Conservation (phyloP, 129 eudicot genomes). For the Artemisia tridentata region DNA sequence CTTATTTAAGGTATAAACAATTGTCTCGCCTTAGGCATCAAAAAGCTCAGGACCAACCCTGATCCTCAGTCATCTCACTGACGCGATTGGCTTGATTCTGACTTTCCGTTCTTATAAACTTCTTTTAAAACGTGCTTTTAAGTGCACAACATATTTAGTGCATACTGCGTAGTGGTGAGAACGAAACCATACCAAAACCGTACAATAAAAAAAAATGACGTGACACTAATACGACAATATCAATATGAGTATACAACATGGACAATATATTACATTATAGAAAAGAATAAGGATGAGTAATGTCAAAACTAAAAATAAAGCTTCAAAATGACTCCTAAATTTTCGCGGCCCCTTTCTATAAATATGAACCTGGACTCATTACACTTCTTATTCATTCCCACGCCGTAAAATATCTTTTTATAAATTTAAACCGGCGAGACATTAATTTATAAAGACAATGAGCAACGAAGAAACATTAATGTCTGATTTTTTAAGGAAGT, state of each 20-base stretch:
- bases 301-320: neutral
- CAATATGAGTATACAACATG: no score
- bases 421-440: neutral
- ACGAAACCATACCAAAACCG: no score
- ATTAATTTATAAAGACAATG: neutral
- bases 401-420: constrained; percentile 12
- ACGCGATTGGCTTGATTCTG: no score
- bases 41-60: no score
- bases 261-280: neutral
- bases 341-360: constrained; percentile 37
- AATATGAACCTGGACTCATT: constrained; percentile 19
- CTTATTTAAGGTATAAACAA: no score
- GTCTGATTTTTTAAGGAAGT: constrained; percentile 53
- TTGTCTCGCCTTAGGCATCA: no score
- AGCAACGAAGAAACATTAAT: constrained; percentile 33
- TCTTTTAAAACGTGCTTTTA: no score
- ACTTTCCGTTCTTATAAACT: no score
- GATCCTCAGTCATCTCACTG: no score
- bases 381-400: neutral
- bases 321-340: neutral
- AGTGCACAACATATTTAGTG: no score
- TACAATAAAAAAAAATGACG: neutral
- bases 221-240: neutral
- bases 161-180: no score
- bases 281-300: constrained; percentile 3